These are phyloP conservation scores for Phytomonas sp. DNA, from an alignment of 208 protist species.

Conservation along the genomic window DNA sequence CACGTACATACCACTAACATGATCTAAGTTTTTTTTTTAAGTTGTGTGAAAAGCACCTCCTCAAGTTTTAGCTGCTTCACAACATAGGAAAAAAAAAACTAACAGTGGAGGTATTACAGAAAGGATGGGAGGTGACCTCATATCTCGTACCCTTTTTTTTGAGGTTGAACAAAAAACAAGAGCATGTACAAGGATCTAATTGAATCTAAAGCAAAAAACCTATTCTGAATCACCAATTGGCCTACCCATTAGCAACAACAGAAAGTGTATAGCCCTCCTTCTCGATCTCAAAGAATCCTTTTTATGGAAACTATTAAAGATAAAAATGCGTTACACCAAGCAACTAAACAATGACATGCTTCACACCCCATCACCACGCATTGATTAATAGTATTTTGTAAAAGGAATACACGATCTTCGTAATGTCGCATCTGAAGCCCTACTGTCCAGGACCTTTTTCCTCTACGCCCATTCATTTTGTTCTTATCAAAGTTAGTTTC, in stretches of 20 bases:
- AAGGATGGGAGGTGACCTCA: constrained; percentile 1
- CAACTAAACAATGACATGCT: not conserved
- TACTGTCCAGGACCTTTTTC: not conserved
- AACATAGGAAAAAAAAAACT: not conserved
- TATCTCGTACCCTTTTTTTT: not conserved
- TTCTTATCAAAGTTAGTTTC: not conserved
- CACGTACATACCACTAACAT: not conserved
- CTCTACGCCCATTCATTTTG: not conserved
- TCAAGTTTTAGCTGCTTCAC: not conserved
- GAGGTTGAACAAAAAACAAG: constrained; percentile 10
- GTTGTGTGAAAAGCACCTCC: not conserved
- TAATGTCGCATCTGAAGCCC: not conserved
- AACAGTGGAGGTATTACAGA: not conserved
- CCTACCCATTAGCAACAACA: not conserved
- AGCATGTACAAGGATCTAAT: constrained; percentile 11
- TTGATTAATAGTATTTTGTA: not conserved
- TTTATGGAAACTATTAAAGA: not conserved
- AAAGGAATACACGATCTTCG: not conserved
- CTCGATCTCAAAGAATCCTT: not conserved
- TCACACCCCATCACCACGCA: not conserved
- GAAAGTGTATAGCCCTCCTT: not conserved
- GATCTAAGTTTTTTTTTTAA: constrained; percentile 1
- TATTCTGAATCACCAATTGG: not conserved
- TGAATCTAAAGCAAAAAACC: constrained; percentile 2
- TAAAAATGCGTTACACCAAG: not conserved